phyloP scores from a whole-genome alignment of 257 asterid species.

The Nicotiana tomentosiformis region DNA sequence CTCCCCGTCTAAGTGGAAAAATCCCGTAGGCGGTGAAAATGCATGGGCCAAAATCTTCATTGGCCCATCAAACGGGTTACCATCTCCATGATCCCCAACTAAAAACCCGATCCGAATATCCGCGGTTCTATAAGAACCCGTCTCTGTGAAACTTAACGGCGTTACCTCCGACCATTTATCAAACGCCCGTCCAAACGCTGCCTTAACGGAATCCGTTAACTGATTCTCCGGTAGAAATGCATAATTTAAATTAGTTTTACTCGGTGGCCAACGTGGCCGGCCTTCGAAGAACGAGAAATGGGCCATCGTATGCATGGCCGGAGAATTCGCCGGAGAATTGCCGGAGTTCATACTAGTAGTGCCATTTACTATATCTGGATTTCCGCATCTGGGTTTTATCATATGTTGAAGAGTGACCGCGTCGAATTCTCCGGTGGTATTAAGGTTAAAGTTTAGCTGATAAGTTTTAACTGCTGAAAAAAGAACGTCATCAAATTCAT shows the following conservation, averaged over 20 bases:
- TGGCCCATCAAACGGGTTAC: slow-evolving; percentile 75
- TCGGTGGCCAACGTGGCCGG: slow-evolving; percentile 57
- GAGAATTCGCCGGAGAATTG: background rate
- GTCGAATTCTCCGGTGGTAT: slow-evolving; percentile 57
- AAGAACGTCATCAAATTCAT: slow-evolving; percentile 54
- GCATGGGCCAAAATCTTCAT: slow-evolving; percentile 78
- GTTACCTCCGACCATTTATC: slow-evolving; percentile 80
- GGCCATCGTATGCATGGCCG: slow-evolving; percentile 33
- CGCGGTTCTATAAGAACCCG: slow-evolving; percentile 29
- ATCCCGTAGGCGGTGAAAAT: slow-evolving; percentile 63
- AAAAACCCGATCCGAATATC: slow-evolving; percentile 59
- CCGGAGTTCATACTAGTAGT: slow-evolving; percentile 49
- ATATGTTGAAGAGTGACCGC: slow-evolving; percentile 39
- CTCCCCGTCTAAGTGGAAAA: slow-evolving; percentile 63
- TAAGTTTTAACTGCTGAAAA: slow-evolving; percentile 52
- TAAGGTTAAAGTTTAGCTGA: slow-evolving; percentile 71
- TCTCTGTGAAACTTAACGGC: slow-evolving; percentile 45
- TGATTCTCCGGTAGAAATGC: slow-evolving; percentile 52
- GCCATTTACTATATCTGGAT: slow-evolving; percentile 64
- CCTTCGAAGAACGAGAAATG: slow-evolving; percentile 66
- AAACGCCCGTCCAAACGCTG: slow-evolving; percentile 52
- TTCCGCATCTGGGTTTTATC: slow-evolving; percentile 67
- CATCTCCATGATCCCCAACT: slow-evolving; percentile 69
- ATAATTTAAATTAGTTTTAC: slow-evolving; percentile 35
- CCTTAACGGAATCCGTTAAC: slow-evolving; percentile 20